Evolutionary conservation across 805 yeast genomes (phyloP).

Genomic region (Kazachstania psychrophila): DNA sequence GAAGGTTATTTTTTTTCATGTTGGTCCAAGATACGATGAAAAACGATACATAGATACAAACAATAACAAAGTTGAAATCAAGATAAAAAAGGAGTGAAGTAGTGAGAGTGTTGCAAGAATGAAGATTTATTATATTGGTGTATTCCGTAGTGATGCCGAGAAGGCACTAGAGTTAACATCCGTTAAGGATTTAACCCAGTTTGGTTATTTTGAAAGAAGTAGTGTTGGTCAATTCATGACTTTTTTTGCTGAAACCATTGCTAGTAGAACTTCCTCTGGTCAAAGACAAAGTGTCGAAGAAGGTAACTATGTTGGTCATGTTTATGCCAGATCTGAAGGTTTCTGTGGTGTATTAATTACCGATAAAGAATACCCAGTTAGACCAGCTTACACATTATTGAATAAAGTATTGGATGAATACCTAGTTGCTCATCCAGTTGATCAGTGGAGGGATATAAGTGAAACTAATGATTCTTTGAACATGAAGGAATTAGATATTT

Average conservation of each 20-base stretch:
- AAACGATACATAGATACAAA: too few relatives aligned
- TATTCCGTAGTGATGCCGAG: slow-evolving; percentile 51
- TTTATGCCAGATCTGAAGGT: slow-evolving; percentile 83
- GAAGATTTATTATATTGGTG: slow-evolving; percentile 89
- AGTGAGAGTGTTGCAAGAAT: too few relatives aligned
- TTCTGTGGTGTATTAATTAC: slow-evolving; percentile 84
- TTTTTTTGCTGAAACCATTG: slow-evolving; percentile 83
- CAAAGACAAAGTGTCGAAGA: slow-evolving; percentile 94
- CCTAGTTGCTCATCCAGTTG: slow-evolving; percentile 66
- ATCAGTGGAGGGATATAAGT: slow-evolving; percentile 51
- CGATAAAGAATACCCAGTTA: slow-evolving; percentile 91
- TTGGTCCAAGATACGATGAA: too few relatives aligned
- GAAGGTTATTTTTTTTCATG: too few relatives aligned
- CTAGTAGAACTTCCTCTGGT: slow-evolving; percentile 78
- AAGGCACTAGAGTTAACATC: slow-evolving; percentile 68
- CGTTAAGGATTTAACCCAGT: slow-evolving; percentile 74
- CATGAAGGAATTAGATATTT: slow-evolving; percentile 48
- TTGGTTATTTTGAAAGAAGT: slow-evolving; percentile 79
- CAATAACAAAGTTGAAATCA: too few relatives aligned
- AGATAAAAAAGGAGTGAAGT: too few relatives aligned
- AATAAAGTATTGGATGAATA: slow-evolving; percentile 90
- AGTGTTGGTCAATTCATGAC: slow-evolving; percentile 89
- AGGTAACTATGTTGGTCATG: slow-evolving; percentile 84
- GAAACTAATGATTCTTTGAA: slow-evolving; percentile 32
- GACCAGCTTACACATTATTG: slow-evolving; percentile 90